Base-by-base conservation (phyloP, 2,329 filamentous ascomycete genomes). In the Xylariomycetidae sp. region DNA sequence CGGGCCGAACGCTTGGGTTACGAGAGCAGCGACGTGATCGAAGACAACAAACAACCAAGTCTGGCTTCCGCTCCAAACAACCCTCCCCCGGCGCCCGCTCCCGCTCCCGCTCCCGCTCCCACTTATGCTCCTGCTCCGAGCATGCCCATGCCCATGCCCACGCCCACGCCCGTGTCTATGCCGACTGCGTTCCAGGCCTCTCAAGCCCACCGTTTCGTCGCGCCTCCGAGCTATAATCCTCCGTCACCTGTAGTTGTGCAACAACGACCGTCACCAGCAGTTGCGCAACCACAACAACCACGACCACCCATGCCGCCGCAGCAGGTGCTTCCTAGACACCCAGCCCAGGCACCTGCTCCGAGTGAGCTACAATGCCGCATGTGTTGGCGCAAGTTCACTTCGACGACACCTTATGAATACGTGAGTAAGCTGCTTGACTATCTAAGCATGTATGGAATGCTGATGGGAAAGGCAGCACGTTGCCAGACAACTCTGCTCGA, bases 1-100 rank as follows among this genome's bases (percentile, higher is more conserved):
- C 60, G 66, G 22, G 72, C 73, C 2, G 70, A 75, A 44, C 69
- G 74, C 3, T 62, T 78, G 0, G 74, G 74, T 2, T 78, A 77
- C 35, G 66, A 74, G 31, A 56, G 60, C 0, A 54, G 58, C 19
- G 74, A 77, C 34, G 58, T 72, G 3, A 56, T 74, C 10, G 63
- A 68, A 19, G 64, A 69, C 31, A 55, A 39, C 24, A 52, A 18
- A 19, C 64, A 68, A n/a, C n/a, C n/a, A n/a, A n/a, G n/a, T n/a
- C n/a, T n/a, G n/a, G n/a, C n/a, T n/a, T n/a, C n/a, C n/a, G n/a
- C n/a, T n/a, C n/a, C n/a, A n/a, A n/a, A n/a, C n/a, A n/a, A n/a
- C n/a, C n/a, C n/a, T n/a, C n/a, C n/a, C n/a, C n/a, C n/a, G n/a
- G n/a, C n/a, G n/a, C n/a, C n/a, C n/a, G n/a, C 35, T 18, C 27